Conservation (phyloP, 164 flowering plant genomes). For the Chimonanthus salicifolius region DNA sequence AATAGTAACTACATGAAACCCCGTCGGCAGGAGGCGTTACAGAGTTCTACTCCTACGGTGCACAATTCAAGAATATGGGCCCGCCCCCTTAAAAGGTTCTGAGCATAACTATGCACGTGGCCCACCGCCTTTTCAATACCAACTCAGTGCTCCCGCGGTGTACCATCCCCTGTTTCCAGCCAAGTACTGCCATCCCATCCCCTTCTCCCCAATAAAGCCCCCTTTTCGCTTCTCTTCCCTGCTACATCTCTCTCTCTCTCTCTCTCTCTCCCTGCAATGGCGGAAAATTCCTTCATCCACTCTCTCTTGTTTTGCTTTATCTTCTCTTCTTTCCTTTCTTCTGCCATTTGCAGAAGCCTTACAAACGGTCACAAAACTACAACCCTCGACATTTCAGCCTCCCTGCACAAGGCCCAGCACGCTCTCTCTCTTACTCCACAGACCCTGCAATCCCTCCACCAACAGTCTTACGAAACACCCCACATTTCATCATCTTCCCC, state of each 20-base stretch:
- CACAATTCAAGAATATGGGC: background rate
- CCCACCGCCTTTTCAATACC: background rate
- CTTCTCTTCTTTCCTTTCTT: background rate
- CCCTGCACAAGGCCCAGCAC: constrained; percentile 28
- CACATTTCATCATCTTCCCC: constrained; percentile 6
- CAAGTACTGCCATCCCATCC: background rate
- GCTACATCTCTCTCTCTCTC: background rate
- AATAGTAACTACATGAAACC: too few species aligned
- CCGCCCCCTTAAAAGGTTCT: background rate
- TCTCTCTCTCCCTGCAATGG: constrained; percentile 10
- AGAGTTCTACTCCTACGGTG: background rate
- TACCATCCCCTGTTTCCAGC: background rate
- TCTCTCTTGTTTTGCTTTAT: background rate
- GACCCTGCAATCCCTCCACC: constrained; percentile 9
- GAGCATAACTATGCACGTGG: background rate
- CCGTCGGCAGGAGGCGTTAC: too few species aligned
- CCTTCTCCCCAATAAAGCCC: constrained; percentile 2
- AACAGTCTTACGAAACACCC: constrained; percentile 3
- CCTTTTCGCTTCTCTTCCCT: background rate
- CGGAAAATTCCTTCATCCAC: background rate
- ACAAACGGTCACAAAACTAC: constrained; percentile 17
- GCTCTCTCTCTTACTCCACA: constrained; percentile 21
- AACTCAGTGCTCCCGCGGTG: background rate
- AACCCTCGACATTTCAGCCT: constrained; percentile 46
- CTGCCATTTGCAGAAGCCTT: constrained; percentile 10